Evolutionary conservation across 176 grass and related monocot species (phyloP).

Genomic region (Rhynchospora tenuis): DNA sequence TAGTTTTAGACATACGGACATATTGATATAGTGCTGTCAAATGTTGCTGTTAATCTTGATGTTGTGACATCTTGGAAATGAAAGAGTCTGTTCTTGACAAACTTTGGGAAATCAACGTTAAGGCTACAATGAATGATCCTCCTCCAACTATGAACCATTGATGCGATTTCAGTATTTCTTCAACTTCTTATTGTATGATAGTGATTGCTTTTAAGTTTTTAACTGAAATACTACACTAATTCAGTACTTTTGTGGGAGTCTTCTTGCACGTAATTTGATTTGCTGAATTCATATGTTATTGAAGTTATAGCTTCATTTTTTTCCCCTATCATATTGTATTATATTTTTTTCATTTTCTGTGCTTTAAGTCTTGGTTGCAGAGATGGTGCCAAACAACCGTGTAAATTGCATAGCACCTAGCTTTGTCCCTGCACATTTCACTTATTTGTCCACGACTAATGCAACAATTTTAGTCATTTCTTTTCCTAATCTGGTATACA

Average conservation of each 20-base stretch:
- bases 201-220: neutral
- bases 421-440: constrained; percentile 89
- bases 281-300: neutral
- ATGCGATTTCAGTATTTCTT: neutral
- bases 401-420: constrained; percentile 97
- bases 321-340: too few relatives aligned
- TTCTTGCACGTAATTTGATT: constrained; percentile 22
- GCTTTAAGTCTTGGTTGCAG: constrained; percentile 66
- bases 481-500: neutral
- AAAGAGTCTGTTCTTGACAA: constrained; percentile 85
- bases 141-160: constrained; percentile 45
- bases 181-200: neutral
- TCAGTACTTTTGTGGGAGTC: constrained; percentile 36
- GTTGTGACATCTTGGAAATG: constrained; percentile 57
- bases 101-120: constrained; percentile 95
- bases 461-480: constrained; percentile 57
- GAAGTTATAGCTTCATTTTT: neutral
- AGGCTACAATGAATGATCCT: constrained; percentile 81
- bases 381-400: constrained; percentile 82
- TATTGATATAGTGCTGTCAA: constrained; percentile 89
- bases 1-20: constrained; percentile 67
- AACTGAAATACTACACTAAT: constrained; percentile 3
- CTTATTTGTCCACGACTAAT: constrained; percentile 68
- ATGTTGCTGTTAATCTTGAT: constrained; percentile 82
- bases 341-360: constrained; percentile 15